phyloP scores from a whole-genome alignment of 163 green algal species.

The Scenedesmus sp. region DNA sequence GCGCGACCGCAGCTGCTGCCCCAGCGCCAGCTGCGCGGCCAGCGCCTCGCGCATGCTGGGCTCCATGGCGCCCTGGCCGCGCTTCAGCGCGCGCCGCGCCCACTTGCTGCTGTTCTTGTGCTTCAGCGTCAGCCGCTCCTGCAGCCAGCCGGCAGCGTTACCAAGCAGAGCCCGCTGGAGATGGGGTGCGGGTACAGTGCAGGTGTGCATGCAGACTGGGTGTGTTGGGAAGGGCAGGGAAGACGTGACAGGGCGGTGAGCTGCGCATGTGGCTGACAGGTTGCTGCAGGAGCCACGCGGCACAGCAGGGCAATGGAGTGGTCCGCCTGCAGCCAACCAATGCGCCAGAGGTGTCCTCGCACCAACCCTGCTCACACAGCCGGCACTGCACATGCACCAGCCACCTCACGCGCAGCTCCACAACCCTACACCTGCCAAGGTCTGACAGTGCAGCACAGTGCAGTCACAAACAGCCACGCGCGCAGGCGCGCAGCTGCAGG shows the following conservation, averaged over 20 bases:
- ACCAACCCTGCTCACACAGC: conserved; percentile 63
- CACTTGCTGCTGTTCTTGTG: conserved; percentile 94
- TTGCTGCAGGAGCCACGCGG: conserved; percentile 18
- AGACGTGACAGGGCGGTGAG: neutral
- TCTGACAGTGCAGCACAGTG: neutral
- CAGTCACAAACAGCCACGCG: neutral
- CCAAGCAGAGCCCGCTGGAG: neutral
- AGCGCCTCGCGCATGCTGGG: conserved; percentile 84
- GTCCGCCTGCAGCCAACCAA: conserved; percentile 4
- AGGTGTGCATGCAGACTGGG: neutral
- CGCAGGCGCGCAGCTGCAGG: neutral
- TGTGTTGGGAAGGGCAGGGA: neutral
- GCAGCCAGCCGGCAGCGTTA: neutral
- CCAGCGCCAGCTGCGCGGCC: conserved; percentile 91
- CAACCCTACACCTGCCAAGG: no score
- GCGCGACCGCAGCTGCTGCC: conserved; percentile 84
- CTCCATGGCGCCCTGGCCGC: conserved; percentile 80
- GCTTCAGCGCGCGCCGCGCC: conserved; percentile 89
- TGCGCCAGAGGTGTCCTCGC: conserved; percentile 52
- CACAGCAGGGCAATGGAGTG: conserved; percentile 22
- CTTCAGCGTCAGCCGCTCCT: conserved; percentile 92
- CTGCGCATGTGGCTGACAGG: conserved; percentile 21
- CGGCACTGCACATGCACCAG: conserved; percentile 37
- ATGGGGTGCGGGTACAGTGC: neutral
- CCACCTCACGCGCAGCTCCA: conserved; percentile 65